phyloP scores from a whole-genome alignment of 345 rosid species.

The Eucalyptus globulus region DNA sequence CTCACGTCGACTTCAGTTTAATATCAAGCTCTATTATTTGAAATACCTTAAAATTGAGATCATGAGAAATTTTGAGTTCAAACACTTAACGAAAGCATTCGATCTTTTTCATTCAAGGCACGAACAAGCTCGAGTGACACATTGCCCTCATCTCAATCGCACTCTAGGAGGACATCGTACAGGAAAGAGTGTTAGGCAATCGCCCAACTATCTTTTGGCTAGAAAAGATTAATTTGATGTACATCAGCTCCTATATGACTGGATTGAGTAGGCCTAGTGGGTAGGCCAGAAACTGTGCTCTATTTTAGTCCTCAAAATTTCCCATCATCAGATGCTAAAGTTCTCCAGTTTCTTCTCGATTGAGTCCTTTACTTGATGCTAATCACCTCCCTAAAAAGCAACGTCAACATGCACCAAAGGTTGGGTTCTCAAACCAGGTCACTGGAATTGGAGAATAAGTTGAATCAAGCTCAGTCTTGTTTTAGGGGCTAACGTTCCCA shows the following conservation, averaged over 20 bases:
- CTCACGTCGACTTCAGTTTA: background rate
- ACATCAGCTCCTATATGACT: background rate
- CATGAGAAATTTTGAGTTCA: background rate
- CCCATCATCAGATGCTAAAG: background rate
- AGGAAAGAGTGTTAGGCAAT: background rate
- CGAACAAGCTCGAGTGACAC: background rate
- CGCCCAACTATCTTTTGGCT: background rate
- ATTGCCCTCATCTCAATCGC: background rate
- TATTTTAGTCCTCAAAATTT: background rate
- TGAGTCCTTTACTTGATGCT: background rate
- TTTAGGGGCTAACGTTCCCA: background rate
- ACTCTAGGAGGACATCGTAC: background rate
- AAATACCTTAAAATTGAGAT: background rate
- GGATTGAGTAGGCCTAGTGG: background rate
- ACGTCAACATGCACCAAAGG: background rate
- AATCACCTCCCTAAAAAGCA: background rate
- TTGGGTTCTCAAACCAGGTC: background rate
- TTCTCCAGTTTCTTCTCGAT: background rate
- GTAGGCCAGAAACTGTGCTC: background rate
- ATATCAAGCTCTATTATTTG: background rate
- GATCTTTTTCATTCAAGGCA: background rate
- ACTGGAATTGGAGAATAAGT: background rate
- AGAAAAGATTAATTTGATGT: background rate
- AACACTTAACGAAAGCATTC: background rate
- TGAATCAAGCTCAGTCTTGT: background rate